Base-by-base conservation (phyloP, 805 yeast species). In the Ogataea allantospora region DNA sequence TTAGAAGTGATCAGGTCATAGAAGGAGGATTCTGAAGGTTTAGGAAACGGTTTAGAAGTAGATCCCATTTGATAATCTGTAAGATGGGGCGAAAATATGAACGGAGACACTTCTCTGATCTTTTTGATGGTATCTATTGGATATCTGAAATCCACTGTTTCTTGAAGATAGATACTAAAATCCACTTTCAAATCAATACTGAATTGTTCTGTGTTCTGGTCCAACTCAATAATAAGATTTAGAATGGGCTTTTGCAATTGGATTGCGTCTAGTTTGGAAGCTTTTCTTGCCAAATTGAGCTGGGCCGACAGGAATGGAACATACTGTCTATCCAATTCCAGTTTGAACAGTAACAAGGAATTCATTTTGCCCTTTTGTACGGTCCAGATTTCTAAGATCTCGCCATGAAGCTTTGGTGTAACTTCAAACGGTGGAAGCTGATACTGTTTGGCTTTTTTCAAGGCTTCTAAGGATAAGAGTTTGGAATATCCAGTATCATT, bases 1-100 rank as follows among this genome's bases (percentile, higher is more conserved):
- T 67, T 56, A 10, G 68, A 65, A 0, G 80, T 70, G 26, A 78
- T 66, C 2, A 69, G 44, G 17, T 70, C 70, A 53, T 79, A 79
- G 46, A 79, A 78, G 10, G 67, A 42, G 1, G 60, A 42, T 19
- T 56, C 61, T 1, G 59, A 38, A 2, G 60, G 62, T 17, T 38
- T 41, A 3, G 39, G 17, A 27, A 35, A 16, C 38, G 18, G 15
- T 30, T 33, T 16, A 12, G 39, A 2, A 30, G 30, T 21, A 15
- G 21, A n/a, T n/a, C 22, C 40, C 15, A 16, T 31, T 23, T 60
- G 61, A 30, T 55, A 58, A 6, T 13, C 7, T 0, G 64, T 60
- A 13, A 51, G 40, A 5, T n/a, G 13, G 7, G 50, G 47, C 5
- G 44, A 42, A 21, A 50, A 37, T 3, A 42, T 27, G 32, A 42